Evolutionary conservation across 2,329 filamentous ascomycete species (phyloP), one percentile per base, ranked within the genome.

Genomic region (Fusarium coicis): DNA sequence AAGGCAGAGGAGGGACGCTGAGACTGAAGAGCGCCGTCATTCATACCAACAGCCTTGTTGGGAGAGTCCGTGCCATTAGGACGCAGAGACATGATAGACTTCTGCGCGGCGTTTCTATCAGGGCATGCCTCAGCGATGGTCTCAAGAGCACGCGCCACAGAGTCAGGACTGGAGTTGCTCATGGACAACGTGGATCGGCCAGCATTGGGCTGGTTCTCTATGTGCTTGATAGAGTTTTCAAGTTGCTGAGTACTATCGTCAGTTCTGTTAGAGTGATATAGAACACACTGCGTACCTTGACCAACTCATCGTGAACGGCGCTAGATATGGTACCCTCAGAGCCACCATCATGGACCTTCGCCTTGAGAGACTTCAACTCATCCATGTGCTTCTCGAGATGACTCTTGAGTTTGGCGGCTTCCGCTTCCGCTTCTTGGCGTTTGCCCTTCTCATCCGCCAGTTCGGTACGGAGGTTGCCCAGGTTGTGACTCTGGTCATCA

Each of bases 131-230:
- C 77, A 3, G 79, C 68, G 30, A 80, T 74, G 10, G 76, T 80
- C 63, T 81, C 79, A 23, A 82, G 79, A 44, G 79, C 80, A 12
- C 77, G 79, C 12, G 77, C 76, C 36, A 82, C 74, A 3, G 76
- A 77, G 28, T 78, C 68, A 30, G 80, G 76, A 56, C 78, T 78
- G 3, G 80, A 70, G 57, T 81, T 79, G 64, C 81, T 81, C 74
- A 79, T 79, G 65, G 80, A 68, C 81, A 81, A 83, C 52, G 83
- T 77, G 10, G 80, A 78, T 52, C 78, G 81, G 9, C 80, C 77
- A 47, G 79, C 79, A 66, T 81, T 83, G 67, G 82, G 76, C 59
- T 83, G 81, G 32, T 80, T 80, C 67, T 83, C 80, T 10, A 83
- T 75, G 34, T 81, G 76, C 49, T 78, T 74, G 64, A 82, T 79